A percentile compares a stretch with the other conserved stretches of the same genome.
These are phyloP conservation scores for Ormosia semicastrata DNA, from an alignment of 306 rosid species.

Conservation along the genomic window DNA sequence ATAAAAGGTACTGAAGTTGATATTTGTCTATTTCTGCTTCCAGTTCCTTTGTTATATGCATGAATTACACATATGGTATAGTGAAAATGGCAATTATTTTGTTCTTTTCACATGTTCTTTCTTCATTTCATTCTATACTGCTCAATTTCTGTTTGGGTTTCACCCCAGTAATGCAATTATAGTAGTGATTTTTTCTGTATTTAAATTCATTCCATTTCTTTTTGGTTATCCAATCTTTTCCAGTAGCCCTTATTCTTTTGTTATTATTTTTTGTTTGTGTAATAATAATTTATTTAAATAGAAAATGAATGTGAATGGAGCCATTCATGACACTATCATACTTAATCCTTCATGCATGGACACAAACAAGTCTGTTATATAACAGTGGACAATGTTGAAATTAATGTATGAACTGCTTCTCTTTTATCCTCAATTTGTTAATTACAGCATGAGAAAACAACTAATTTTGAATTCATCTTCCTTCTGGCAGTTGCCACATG, in stretches of 20 bases:
- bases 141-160: background rate
- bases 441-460: background rate
- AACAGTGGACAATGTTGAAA: background rate
- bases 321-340: background rate
- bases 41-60: no score
- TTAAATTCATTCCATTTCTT: background rate
- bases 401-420: background rate
- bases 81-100: background rate
- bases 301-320: background rate
- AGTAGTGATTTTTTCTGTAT: background rate
- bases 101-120: background rate
- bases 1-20: conserved; percentile 63
- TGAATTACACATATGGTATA: background rate
- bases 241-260: no score
- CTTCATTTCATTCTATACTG: background rate
- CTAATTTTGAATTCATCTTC: background rate
- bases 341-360: background rate
- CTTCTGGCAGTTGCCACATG: background rate
- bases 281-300: no score
- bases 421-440: background rate
- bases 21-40: background rate
- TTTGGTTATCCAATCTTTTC: no score
- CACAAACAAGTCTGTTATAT: background rate
- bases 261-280: no score
- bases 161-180: background rate